Evolutionary conservation across 768 basidiomycete genomes (phyloP).

Genomic region (Tylopilus balloui): DNA sequence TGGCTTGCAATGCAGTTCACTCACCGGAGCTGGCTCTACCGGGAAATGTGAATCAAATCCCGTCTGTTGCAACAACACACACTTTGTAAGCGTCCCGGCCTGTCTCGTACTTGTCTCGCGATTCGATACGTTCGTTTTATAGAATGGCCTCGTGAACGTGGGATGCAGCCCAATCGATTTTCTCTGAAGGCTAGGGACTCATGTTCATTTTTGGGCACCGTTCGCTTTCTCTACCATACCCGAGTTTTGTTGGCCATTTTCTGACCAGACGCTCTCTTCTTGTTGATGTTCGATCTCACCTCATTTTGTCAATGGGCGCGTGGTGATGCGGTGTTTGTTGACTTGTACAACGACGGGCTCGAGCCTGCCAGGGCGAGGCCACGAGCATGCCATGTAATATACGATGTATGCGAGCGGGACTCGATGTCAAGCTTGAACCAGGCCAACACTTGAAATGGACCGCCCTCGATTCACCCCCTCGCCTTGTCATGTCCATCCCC

Average conservation of each 20-base stretch:
- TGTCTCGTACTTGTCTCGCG: background rate
- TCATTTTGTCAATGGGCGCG: constrained; percentile 16
- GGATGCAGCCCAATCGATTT: constrained; percentile 19
- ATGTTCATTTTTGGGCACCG: constrained; percentile 8
- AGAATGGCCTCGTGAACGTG: constrained; percentile 27
- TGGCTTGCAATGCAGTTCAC: constrained; percentile 18
- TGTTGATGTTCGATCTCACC: constrained; percentile 21
- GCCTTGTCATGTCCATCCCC: constrained; percentile 11
- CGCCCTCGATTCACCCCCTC: constrained; percentile 27
- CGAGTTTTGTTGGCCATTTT: constrained; percentile 14
- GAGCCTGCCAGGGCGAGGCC: background rate
- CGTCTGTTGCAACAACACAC: constrained; percentile 23
- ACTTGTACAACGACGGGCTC: constrained; percentile 4
- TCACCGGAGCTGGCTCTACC: constrained; percentile 26
- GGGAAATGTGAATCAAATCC: constrained; percentile 13
- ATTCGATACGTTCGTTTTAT: background rate
- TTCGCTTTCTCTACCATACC: constrained; percentile 18
- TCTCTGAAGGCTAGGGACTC: constrained; percentile 4
- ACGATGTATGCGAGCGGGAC: constrained; percentile 13
- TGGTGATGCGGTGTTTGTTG: constrained; percentile 10
- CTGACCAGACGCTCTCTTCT: constrained; percentile 22
- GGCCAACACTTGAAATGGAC: background rate
- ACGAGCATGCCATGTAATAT: constrained; percentile 12
- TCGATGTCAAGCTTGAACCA: background rate
- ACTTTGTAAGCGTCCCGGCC: constrained; percentile 11